Base-by-base conservation (phyloP, 148 eudicot species). In the Linanthus parryae region DNA sequence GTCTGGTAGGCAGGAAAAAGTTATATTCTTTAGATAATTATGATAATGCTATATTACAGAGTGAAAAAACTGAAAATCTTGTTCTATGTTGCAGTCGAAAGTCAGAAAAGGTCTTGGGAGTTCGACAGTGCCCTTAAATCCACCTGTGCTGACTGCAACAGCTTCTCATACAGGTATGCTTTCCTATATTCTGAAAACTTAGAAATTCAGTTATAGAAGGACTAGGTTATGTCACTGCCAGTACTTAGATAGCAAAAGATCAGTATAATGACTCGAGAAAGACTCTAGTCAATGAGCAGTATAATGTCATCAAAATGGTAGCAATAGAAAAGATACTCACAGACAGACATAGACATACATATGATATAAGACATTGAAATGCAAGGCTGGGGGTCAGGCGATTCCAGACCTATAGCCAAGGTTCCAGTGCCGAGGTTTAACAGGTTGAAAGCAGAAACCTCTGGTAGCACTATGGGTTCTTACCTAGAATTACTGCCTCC, bases 81-180 rank as follows among this genome's bases (percentile, higher is more conserved):
- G 31, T 52, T 49, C 18, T 46, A 20, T 48, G 23, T 51, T 59
- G 71, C 71, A 78, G 83, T 61, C 68, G n/a, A 78, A 59, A 68
- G 45, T 63, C 39, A 78, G 64, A 56, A 78, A 70, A 18, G 76
- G 73, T 42, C 19, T 29, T 10, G 82, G 66, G 65, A 70, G 56
- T 53, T 39, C 73, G 48, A 57, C 77, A 19, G 23, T 55, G 31
- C 38, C 79, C 55, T 47, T 62, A 39, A 63, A 15, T 59, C 36
- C 76, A 16, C 52, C 10, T 24, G 14, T 29, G n/a, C 64, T 59
- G 20, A 20, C 57, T 66, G 57, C 63, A 14, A 15, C 52, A 12
- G 49, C 68, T 63, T 55, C 66, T 62, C 54, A 67, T 41, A 22
- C 66, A 67, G 76, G 83, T 77, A 33, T 43, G 8, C 21, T 45